Base-by-base conservation (phyloP, 352 stramenopile genomes). In the Stramenopiles sp. region DNA sequence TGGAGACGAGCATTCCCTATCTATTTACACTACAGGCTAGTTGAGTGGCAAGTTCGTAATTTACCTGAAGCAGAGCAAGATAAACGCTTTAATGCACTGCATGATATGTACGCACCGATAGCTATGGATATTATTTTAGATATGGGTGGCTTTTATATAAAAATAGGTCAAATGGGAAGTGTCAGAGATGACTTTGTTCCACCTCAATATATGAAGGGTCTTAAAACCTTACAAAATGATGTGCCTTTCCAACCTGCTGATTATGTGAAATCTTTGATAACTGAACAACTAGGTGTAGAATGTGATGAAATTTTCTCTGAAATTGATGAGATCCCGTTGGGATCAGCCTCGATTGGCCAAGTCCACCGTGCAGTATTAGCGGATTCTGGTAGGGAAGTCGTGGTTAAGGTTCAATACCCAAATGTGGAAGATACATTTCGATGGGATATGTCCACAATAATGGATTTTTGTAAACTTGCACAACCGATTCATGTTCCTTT, bases 401-500 rank as follows among this genome's bases (percentile, higher is more conserved):
- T 90, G 0, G 88, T 95, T 25, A 95, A 96, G 84, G 90, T 98
- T 44, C 93, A 97, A 85, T 95, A 97, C 85, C 93, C 94, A 0
- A 88, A 96, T 67, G 94, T 95, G 0, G 94, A 98, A 83, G 88
- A 88, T 30, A 90, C 97, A 80, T 97, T 98, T 83, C 88, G 93
- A 30, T 95, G 92, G 83, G 94, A 98, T 84, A 97, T 98, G 80
- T 92, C 93, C 83, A 98, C 94, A 1, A 96, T 98, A 80, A 95
- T 96, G 86, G 89, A 94, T 75, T 98, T 98, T 85, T 96, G 92
- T 82, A 85, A 92, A 55, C 84, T 97, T n/a, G 96, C 96, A 55
- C 93, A 98, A 82, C 95, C 95, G 0, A 93, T 92, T 30, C 93
- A 98, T 84, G 86, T 98, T 71, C 90, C 92, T 29, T 92, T 93